Evolutionary conservation across 1,284 basidiomycete genomes (phyloP), one percentile per base, ranked within the genome.

Genomic region (Apiotrichum gamsii): DNA sequence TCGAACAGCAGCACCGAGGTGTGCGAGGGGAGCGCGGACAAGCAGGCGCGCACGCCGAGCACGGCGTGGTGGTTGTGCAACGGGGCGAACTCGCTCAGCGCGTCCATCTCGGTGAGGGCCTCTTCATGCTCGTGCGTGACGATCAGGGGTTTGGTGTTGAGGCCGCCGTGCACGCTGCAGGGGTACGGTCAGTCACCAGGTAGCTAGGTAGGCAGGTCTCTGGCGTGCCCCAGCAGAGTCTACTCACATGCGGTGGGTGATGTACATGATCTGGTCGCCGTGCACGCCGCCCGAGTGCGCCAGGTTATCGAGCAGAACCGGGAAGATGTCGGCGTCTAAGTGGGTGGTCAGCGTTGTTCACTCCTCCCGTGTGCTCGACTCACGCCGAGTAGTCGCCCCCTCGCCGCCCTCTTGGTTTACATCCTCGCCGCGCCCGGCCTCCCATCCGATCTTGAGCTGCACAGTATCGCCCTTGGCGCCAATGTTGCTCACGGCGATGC

Each of bases 151-250:
- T 80, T 75, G 18, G 74, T 74, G 60, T 84, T 85, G 40, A 80
- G 78, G 3, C 88, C 88, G 3, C 89, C 89, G 59, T 91, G 89
- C 1, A 93, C 89, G 39, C 90, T 83, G 45, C 5, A 28, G 25
- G 11, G 6, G n/a, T 5, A 16, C 30, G 2, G 39, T 41, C 13
- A 41, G 36, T 38, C 14, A n/a, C 34, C 4, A 19, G 9, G 33
- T 5, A 8, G 4, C 8, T 6, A 13, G 33, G 8, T 5, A 6
- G 16, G 18, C 33, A 19, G 16, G 28, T 5, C n/a, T 44, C 38
- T 16, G 14, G 33, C 18, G 21, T 14, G 19, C 21, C 19, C 16
- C 11, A 37, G 14, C 5, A 15, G 13, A n/a, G n/a, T 13, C 19
- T 59, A n/a, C 72, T 41, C 43, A 70, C 72, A 74, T 62, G 43